Base-by-base conservation (phyloP, 331 rosid species). In the Quercus tomentella region DNA sequence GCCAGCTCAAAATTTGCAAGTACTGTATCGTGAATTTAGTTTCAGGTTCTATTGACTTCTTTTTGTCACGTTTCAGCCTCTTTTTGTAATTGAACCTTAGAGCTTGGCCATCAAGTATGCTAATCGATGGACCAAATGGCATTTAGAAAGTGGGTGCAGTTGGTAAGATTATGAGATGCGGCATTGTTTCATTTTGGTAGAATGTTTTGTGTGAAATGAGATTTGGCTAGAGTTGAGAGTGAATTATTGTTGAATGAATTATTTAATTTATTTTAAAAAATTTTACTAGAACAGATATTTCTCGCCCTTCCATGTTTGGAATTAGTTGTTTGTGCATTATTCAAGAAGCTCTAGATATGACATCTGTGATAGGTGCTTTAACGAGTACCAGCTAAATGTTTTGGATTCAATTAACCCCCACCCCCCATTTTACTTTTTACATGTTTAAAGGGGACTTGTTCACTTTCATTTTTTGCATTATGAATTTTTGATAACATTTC, bases 61-160 rank as follows among this genome's bases (percentile, higher is more conserved):
- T 74, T 83, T 28, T 56, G 63, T 72, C 77, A 79, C 68, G 74
- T 66, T 88, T 35, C 93, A 91, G 93, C 92, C 97, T 62, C 80
- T 91, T 71, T 89, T 91, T 79, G 84, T 88, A 84, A 89, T 91
- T 72, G 84, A 89, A 84, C 94, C 94, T 7, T 89, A 88, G 87
- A 56, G 82, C 76, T 70, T 60, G 60, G 18, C 70, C 22, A 17
- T 26, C 28, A 62, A 76, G 31, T 65, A 35, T 65, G 80, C 81
- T 31, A 74, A 78, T 80, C 55, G 76, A 80, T 55, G 77, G 80
- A 74, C 33, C 57, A 76, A 76, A 61, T 49, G 56, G 77, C 76
- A 76, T 75, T 66, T 16, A 68, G 65, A 62, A 75, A 66, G 76
- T 16, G 55, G 75, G 70, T 81, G 80, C 79, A 81, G 78, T 75